Base-by-base conservation (phyloP, 1,284 basidiomycete species). In the Cerrena zonata region DNA sequence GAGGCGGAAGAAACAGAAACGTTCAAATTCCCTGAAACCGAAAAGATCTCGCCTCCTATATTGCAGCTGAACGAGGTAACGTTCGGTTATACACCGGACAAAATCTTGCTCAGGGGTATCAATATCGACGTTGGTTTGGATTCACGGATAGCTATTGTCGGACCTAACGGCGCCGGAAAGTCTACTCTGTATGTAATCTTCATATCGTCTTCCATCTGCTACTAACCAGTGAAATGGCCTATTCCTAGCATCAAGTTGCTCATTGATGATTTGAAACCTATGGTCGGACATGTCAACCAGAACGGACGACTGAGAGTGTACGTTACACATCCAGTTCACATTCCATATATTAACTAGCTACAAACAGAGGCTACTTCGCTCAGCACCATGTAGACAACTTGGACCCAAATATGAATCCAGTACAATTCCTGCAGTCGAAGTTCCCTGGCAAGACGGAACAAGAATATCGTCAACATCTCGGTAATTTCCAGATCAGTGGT, bases 351-450 rank as follows among this genome's bases (percentile, higher is more conserved):
- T 44, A 37, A 27, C 26, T 22, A 30, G 5, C 19, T 42, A 34
- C 36, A n/a, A 13, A 36, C 62, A 89, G 84, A 53, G 90, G 88
- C 26, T 95, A 97, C 74, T 97, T 97, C 68, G 91, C 94, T 13
- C 96, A 99, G 65, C 96, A 99, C 69, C 96, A 99, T 66, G 89
- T 99, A 48, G 96, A 99, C 68, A 89, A 90, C 47, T 80, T 99
- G 51, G 82, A 87, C 52, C 83, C 93, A 0, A 79, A 77, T 3
- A 81, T 95, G 78, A 87, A 84, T 12, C 89, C 94, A 0, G 96
- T 99, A 5, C 87, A 91, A 59, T 98, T 97, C 75, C 74, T 99
- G 25, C 90, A 91, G 18, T 82, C 84, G 38, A 89, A 83, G 62
- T 97, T 91, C 75, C 96, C 96, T 0, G 96, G 96, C 1, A 89